phyloP scores from a whole-genome alignment of 2,329 filamentous ascomycete species.

The Colletotrichum sp. region DNA sequence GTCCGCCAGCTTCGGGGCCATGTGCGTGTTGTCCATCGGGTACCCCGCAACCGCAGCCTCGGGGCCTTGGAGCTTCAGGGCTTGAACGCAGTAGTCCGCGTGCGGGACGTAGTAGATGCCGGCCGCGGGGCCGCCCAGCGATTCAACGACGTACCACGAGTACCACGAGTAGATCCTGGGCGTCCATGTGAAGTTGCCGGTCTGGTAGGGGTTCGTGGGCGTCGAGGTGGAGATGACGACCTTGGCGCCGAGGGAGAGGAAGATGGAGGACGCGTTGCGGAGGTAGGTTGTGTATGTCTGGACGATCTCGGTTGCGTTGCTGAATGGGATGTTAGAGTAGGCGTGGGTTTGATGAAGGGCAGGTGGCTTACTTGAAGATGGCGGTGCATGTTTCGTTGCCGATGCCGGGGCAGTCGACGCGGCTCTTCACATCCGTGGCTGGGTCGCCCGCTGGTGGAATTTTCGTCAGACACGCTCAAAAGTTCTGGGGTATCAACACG shows the following conservation, averaged over 20 bases:
- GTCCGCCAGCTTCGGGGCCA: conserved; percentile 58
- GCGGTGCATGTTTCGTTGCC: conserved; percentile 61
- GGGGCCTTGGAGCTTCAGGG: conserved; percentile 54
- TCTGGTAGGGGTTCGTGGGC: conserved; percentile 63
- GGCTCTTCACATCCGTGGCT: conserved; percentile 55
- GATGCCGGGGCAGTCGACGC: conserved; percentile 62
- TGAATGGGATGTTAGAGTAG: neutral
- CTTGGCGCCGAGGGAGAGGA: conserved; percentile 62
- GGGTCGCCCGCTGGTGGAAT: neutral
- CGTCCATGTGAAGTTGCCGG: conserved; percentile 52
- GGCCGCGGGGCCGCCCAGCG: conserved; percentile 33
- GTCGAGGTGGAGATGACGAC: conserved; percentile 65
- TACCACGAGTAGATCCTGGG: conserved; percentile 64
- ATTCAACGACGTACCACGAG: conserved; percentile 26
- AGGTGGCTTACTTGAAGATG: conserved; percentile 36
- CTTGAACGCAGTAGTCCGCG: conserved; percentile 58
- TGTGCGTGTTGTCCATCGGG: conserved; percentile 68
- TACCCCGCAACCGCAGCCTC: conserved; percentile 58
- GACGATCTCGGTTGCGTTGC: conserved; percentile 50
- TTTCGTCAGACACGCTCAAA: neutral
- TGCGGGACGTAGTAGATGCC: conserved; percentile 64
- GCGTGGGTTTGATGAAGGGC: rapidly evolving
- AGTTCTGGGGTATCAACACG: neutral
- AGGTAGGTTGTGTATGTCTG: conserved; percentile 67
- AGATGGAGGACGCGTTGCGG: conserved; percentile 57